Evolutionary conservation across 495 filamentous ascomycete species (phyloP), one percentile per base, ranked within the genome.

Genomic region (Lasiosphaeria ovina): DNA sequence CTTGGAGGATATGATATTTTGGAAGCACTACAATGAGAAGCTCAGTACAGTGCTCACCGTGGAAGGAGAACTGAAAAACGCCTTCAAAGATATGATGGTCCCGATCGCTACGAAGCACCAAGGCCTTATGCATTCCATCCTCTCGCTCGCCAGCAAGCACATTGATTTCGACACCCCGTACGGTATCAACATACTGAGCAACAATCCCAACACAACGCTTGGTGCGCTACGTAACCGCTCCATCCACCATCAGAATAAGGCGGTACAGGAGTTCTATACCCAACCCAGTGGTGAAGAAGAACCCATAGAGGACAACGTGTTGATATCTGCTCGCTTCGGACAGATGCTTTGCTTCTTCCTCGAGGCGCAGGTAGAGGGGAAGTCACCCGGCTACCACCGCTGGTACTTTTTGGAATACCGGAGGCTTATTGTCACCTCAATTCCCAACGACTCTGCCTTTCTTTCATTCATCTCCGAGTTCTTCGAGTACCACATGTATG

Each of bases 61-160:
- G 34, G 89, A 93, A 67, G 90, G 88, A 48, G 90, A 94, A 69
- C 83, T 89, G 64, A 88, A 87, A 57, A 95, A 95, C 68, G 91
- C 92, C 10, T 96, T 96, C 77, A 91, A 92, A 68, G 89, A 91
- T 62, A 88, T 94, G 72, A 79, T 97, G 54, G 80, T 97, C 6
- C 90, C 91, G 32, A 89, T 96, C 81, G 92, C 92, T 0, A 84
- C 90, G 11, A 81, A 87, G 57, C 89, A 97, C 69, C 82, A 85
- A 52, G 91, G 92, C 12, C 79, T 97, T 45, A 97, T 97, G 92
- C 92, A 97, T 72, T 94, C 91, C 38, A 85, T 97, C 54, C 83
- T 97, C 58, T 92, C 89, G 52, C 81, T 96, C 6, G 89, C 92
- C 8, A 89, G 90, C 55, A 92, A 88, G 55, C 92, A 96, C 64